A percentile compares a stretch with the other conserved stretches of the same genome.
phyloP scores from a whole-genome alignment of 352 stramenopile genomes.

The Globisporangium nagaii region DNA sequence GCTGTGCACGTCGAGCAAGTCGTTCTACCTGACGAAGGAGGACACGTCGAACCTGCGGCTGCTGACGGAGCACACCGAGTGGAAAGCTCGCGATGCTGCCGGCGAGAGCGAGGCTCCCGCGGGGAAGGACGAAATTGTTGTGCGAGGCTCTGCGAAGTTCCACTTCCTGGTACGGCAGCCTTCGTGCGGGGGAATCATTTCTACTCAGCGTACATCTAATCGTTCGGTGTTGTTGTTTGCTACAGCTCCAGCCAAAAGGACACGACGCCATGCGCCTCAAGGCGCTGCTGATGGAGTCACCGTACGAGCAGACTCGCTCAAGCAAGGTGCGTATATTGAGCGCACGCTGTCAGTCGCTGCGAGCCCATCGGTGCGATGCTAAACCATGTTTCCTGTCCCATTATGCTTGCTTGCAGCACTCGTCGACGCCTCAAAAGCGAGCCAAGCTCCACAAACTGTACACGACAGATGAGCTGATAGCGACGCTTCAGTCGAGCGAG shows the following conservation, averaged over 20 bases:
- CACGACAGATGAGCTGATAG: slow-evolving; percentile 57
- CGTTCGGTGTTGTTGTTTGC: background rate
- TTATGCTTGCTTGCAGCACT: background rate
- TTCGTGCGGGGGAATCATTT: too few species aligned
- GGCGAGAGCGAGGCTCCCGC: slow-evolving; percentile 1
- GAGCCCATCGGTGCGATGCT: background rate
- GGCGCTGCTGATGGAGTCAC: slow-evolving; percentile 55
- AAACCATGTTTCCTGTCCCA: background rate
- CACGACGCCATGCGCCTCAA: slow-evolving; percentile 53
- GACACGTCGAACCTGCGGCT: slow-evolving; percentile 79
- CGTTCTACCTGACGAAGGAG: slow-evolving; percentile 73
- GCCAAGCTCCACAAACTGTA: slow-evolving; percentile 53
- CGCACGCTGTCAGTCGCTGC: background rate
- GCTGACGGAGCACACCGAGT: slow-evolving; percentile 53
- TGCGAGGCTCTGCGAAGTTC: slow-evolving; percentile 48
- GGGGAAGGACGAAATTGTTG: slow-evolving; percentile 25
- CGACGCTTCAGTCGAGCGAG: slow-evolving; percentile 53
- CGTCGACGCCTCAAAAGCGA: slow-evolving; percentile 24
- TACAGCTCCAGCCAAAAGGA: slow-evolving; percentile 57
- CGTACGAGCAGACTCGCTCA: slow-evolving; percentile 35
- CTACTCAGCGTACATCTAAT: background rate
- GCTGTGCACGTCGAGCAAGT: slow-evolving; percentile 63
- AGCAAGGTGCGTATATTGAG: slow-evolving; percentile 1
- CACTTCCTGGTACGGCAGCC: slow-evolving; percentile 74
- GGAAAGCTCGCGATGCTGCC: slow-evolving; percentile 26